Evolutionary conservation across 257 asterid species (phyloP).

Genomic region (Echites panduratus): DNA sequence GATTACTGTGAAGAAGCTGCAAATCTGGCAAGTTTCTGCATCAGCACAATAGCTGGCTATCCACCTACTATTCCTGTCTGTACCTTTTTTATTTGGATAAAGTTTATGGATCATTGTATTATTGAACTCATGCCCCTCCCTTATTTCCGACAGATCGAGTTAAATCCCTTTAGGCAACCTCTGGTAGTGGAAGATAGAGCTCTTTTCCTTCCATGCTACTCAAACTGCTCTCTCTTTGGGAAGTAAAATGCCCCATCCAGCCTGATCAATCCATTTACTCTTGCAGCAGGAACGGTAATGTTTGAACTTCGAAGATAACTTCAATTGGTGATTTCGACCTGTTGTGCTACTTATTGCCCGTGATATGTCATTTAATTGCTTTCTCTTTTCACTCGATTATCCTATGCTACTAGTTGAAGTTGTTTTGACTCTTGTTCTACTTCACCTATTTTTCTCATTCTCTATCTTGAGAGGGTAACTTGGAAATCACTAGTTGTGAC

Average conservation of each 20-base stretch:
- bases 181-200: conserved; percentile 63
- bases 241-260: conserved; percentile 24
- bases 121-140: not conserved
- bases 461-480: too few species aligned
- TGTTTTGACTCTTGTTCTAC: too few species aligned
- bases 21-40: conserved; percentile 59
- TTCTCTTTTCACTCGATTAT: not conserved
- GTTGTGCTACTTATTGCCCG: not conserved
- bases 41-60: conserved; percentile 41
- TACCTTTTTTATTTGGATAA: conserved; percentile 8
- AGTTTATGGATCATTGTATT: not conserved
- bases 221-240: conserved; percentile 87
- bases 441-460: too few species aligned
- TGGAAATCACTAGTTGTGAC: too few species aligned
- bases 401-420: not conserved
- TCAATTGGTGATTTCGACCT: not conserved
- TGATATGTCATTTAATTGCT: not conserved
- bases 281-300: not conserved
- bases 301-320: not conserved
- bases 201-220: conserved; percentile 67
- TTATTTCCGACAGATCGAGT: conserved; percentile 51
- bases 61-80: conserved; percentile 50
- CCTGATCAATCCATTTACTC: not conserved
- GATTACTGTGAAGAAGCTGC: conserved; percentile 97
- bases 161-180: conserved; percentile 96